Percentiles rank a stretch among this genome's conserved stretches.
Evolutionary conservation across 140 eudicot species (phyloP).

Genomic region (Flaveria floridana): DNA sequence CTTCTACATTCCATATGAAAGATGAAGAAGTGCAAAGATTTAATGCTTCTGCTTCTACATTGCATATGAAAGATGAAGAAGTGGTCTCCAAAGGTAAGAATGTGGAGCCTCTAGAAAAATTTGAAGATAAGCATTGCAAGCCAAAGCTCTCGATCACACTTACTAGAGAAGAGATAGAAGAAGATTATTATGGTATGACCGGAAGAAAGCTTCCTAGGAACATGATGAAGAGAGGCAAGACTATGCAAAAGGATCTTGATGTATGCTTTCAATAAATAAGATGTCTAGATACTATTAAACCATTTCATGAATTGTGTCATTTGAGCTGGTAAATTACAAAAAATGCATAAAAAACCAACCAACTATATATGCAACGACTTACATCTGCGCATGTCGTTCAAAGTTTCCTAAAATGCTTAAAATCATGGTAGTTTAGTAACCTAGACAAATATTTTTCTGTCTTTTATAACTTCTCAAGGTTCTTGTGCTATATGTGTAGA

Average conservation of each 20-base stretch:
- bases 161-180: constrained; percentile 54
- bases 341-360: too few species aligned
- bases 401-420: background rate
- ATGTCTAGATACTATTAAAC: background rate
- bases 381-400: background rate
- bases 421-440: background rate
- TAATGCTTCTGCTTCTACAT: constrained; percentile 2
- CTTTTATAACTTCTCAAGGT: background rate
- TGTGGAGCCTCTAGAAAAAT: background rate
- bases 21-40: background rate
- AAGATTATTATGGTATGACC: constrained; percentile 43
- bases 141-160: constrained; percentile 38
- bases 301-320: background rate
- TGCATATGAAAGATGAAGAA: background rate
- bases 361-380: background rate
- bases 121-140: constrained; percentile 11
- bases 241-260: constrained; percentile 44
- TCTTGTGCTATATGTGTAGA: constrained; percentile 15
- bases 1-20: background rate
- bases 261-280: constrained; percentile 28
- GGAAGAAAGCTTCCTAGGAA: constrained; percentile 52
- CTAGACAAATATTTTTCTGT: background rate
- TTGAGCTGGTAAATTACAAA: too few species aligned
- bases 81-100: background rate
- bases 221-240: constrained; percentile 45